These are phyloP conservation scores for Favolaschia claudopus DNA, from an alignment of 768 basidiomycete species.

Conservation along the genomic window DNA sequence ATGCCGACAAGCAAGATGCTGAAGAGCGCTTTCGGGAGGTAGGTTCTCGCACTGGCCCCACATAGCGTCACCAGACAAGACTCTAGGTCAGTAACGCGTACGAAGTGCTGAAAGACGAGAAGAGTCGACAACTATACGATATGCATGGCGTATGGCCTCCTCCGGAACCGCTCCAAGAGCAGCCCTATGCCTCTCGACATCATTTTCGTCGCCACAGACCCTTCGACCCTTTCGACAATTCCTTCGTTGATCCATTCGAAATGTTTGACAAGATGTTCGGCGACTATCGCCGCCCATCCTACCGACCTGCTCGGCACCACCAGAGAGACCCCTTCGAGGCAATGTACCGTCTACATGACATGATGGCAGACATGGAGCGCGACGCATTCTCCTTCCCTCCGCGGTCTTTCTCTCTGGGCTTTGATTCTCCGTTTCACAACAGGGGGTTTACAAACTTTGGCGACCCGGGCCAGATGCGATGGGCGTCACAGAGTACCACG, in stretches of 20 bases:
- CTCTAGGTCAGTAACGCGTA: conserved; percentile 78
- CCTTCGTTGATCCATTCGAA: conserved; percentile 79
- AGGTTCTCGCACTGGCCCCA: background rate
- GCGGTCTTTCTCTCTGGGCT: conserved; percentile 23
- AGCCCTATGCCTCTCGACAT: conserved; percentile 28
- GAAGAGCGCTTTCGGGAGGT: conserved; percentile 64
- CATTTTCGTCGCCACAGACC: conserved; percentile 29
- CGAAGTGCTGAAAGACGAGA: conserved; percentile 70
- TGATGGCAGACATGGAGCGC: conserved; percentile 41
- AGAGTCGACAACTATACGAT: conserved; percentile 74
- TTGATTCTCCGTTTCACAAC: conserved; percentile 34
- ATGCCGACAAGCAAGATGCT: conserved; percentile 62
- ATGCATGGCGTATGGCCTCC: conserved; percentile 79
- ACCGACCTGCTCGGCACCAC: conserved; percentile 37
- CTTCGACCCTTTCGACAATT: conserved; percentile 50
- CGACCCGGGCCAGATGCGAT: conserved; percentile 41
- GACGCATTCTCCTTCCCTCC: conserved; percentile 36
- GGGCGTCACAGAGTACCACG: conserved; percentile 64
- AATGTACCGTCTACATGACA: conserved; percentile 41
- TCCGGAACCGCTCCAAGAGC: conserved; percentile 37
- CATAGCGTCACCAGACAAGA: conserved; percentile 3
- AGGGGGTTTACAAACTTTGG: too few species aligned
- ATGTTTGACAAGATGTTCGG: conserved; percentile 79
- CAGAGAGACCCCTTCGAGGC: conserved; percentile 42
- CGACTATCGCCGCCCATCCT: conserved; percentile 42